phyloP scores from a whole-genome alignment of 2,329 filamentous ascomycete species.

The Aaosphaeria pasadenensis region DNA sequence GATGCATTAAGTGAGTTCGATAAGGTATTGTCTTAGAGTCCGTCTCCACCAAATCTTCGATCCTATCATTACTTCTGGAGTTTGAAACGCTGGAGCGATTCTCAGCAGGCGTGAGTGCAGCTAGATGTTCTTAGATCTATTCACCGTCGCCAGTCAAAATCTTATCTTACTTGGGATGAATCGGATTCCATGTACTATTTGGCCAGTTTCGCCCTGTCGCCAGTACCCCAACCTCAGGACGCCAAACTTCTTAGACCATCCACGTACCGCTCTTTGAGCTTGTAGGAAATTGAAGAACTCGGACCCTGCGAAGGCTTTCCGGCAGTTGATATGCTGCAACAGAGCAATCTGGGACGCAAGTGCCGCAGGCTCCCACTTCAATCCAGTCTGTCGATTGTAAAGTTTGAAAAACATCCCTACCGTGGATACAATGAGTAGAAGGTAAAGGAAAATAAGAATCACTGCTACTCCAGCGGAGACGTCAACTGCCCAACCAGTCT shows the following conservation, averaged over 20 bases:
- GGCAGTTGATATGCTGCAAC: background rate
- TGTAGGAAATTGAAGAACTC: background rate
- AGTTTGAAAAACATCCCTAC: background rate
- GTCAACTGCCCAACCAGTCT: background rate
- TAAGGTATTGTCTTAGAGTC: too few relatives aligned
- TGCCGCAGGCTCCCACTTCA: background rate
- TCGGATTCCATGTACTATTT: background rate
- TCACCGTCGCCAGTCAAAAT: background rate
- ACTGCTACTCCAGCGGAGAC: background rate
- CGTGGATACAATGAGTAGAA: background rate
- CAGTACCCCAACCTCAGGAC: background rate
- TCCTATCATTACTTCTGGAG: too few relatives aligned
- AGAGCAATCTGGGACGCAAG: background rate
- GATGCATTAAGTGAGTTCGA: too few relatives aligned
- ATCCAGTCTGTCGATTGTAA: background rate
- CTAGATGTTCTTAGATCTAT: background rate
- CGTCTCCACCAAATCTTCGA: too few relatives aligned
- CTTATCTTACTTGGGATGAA: background rate
- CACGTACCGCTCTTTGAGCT: background rate
- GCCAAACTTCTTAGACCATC: background rate
- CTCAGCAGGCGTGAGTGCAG: background rate
- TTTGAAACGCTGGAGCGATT: too few relatives aligned
- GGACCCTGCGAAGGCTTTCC: background rate
- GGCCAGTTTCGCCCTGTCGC: background rate
- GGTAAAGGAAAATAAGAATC: background rate